phyloP scores from a whole-genome alignment of 2,329 filamentous ascomycete genomes.

The Xylaria multiplex region DNA sequence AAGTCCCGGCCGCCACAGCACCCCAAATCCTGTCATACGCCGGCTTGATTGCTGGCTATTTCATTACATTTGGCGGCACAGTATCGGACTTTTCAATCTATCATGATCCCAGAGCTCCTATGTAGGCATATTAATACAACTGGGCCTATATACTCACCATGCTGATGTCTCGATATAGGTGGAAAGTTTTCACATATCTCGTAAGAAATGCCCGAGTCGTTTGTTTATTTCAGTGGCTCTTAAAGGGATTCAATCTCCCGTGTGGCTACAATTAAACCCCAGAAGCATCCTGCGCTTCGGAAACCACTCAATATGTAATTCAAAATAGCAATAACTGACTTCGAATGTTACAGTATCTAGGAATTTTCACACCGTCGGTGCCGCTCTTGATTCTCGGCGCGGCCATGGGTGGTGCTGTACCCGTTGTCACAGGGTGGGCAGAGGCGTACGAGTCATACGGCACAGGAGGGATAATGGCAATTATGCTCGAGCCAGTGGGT shows the following conservation, averaged over 20 bases:
- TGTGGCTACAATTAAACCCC: not conserved
- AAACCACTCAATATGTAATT: not conserved
- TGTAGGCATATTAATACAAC: constrained; percentile 26
- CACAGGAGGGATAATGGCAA: constrained; percentile 41
- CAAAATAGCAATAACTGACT: not conserved
- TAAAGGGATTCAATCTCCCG: too few relatives aligned
- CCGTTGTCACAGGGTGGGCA: constrained; percentile 38
- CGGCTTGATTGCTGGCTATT: constrained; percentile 61
- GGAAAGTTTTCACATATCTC: constrained; percentile 58
- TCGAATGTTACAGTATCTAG: constrained; percentile 53
- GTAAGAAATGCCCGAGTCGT: not conserved
- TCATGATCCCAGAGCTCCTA: constrained; percentile 53
- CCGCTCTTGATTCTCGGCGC: constrained; percentile 57
- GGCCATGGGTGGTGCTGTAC: constrained; percentile 42
- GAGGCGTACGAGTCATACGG: constrained; percentile 41
- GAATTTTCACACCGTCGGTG: constrained; percentile 61
- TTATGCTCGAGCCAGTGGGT: constrained; percentile 46
- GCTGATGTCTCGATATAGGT: constrained; percentile 18
- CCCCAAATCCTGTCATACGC: constrained; percentile 55
- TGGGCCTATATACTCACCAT: too few relatives aligned
- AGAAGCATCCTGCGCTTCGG: not conserved
- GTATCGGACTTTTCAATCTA: constrained; percentile 69
- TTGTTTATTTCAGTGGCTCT: too few relatives aligned
- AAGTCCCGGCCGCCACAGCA: constrained; percentile 38
- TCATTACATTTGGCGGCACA: constrained; percentile 65